Conservation (phyloP, 441 rosid genomes). For the Flueggea neowawraea region DNA sequence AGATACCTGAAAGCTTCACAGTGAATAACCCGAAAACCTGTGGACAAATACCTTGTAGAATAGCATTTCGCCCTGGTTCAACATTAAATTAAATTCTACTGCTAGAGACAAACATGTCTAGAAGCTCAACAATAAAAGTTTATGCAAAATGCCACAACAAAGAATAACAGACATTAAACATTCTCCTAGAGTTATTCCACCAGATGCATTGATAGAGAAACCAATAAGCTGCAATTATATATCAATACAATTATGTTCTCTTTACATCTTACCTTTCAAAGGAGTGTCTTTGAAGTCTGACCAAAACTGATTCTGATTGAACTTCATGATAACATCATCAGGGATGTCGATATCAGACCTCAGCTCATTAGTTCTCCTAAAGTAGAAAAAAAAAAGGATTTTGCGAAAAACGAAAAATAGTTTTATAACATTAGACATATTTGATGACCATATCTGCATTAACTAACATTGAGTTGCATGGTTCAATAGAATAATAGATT, state of each 20-base stretch:
- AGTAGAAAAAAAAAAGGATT: constrained; percentile 1
- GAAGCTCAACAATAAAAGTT: background rate
- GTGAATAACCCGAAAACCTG: constrained; percentile 98
- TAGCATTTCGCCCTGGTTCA: constrained; percentile 78
- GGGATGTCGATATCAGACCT: constrained; percentile 75
- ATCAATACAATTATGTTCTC: constrained; percentile 2
- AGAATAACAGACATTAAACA: background rate
- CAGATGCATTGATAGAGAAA: background rate
- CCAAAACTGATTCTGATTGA: constrained; percentile 84
- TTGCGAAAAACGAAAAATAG: background rate
- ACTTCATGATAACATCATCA: constrained; percentile 54
- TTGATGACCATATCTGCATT: too few relatives aligned
- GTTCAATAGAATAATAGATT: too few relatives aligned
- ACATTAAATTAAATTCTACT: background rate
- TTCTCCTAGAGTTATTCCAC: background rate
- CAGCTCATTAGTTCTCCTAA: constrained; percentile 86
- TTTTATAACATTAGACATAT: background rate
- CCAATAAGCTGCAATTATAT: background rate
- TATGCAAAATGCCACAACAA: background rate
- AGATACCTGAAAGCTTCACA: constrained; percentile 93
- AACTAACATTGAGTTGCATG: too few relatives aligned
- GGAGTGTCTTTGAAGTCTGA: constrained; percentile 66
- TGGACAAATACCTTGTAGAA: constrained; percentile 86
- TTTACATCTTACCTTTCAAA: constrained; percentile 54
- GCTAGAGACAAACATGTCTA: too few relatives aligned